These are phyloP conservation scores for Tympanopsis confertula DNA, from an alignment of 2,329 filamentous ascomycete genomes.

Conservation along the genomic window DNA sequence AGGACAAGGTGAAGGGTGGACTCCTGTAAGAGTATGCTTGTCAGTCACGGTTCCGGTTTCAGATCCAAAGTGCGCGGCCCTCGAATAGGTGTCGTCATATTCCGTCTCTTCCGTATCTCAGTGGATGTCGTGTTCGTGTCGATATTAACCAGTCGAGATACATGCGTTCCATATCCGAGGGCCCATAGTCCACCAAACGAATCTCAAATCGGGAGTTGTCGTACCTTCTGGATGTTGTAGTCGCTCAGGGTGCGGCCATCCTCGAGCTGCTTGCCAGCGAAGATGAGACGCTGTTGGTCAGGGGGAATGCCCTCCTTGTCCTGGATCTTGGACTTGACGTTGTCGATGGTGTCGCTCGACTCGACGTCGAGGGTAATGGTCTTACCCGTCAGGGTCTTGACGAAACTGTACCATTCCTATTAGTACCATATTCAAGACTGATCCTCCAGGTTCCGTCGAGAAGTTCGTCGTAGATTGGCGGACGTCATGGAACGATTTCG, in stretches of 20 bases:
- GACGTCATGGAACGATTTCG: background rate
- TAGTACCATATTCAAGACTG: background rate
- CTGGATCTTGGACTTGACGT: conserved; percentile 99
- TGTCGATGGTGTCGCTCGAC: conserved; percentile 98
- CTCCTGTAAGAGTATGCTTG: conserved; percentile 68
- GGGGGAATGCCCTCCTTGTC: conserved; percentile 98
- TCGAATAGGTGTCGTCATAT: no score
- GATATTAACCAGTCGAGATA: no score
- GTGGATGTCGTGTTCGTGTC: no score
- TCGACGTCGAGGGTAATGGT: conserved; percentile 99
- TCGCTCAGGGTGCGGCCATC: conserved; percentile 92
- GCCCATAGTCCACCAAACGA: no score
- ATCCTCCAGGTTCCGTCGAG: background rate
- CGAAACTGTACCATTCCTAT: conserved; percentile 78
- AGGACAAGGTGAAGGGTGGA: conserved; percentile 97
- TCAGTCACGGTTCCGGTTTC: no score
- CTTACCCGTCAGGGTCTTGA: conserved; percentile 99
- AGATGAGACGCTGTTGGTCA: conserved; percentile 97
- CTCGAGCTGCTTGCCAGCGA: conserved; percentile 97
- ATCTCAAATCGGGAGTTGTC: conserved; percentile 15
- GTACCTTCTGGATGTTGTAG: conserved; percentile 99
- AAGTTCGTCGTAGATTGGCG: background rate
- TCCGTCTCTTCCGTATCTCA: no score
- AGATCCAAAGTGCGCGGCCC: no score
- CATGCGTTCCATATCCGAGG: no score